These are phyloP conservation scores for Tolypocladium pustulatum DNA, from an alignment of 2,329 filamentous ascomycete genomes.

Conservation along the genomic window DNA sequence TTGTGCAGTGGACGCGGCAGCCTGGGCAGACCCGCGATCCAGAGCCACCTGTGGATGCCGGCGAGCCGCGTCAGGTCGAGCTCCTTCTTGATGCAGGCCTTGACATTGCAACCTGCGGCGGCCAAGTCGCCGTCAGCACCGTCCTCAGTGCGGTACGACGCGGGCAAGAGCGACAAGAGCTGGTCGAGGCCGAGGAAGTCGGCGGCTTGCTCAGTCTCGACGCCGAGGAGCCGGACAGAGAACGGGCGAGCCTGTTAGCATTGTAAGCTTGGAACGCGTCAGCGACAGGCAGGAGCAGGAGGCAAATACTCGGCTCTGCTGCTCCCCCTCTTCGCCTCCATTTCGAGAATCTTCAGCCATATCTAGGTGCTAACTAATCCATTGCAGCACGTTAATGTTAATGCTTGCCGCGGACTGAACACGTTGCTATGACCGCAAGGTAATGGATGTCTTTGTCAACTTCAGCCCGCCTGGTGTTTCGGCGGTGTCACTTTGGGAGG, in stretches of 20 bases:
- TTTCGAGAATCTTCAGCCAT: no score
- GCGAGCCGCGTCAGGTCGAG: conserved; percentile 6
- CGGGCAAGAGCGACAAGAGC: conserved; percentile 24
- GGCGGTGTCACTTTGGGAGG: no score
- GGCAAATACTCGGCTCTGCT: no score
- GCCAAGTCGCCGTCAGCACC: conserved; percentile 2
- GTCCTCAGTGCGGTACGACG: conserved; percentile 15
- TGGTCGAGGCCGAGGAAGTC: not conserved
- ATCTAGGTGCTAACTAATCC: no score
- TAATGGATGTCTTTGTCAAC: no score
- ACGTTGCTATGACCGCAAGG: no score
- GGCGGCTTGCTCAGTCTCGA: not conserved
- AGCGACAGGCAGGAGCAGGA: no score
- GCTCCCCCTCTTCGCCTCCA: no score
- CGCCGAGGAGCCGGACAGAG: not conserved
- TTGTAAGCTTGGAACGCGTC: no score
- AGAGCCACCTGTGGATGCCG: conserved; percentile 4
- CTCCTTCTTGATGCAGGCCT: conserved; percentile 3
- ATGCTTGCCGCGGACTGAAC: no score
- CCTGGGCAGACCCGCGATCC: not conserved
- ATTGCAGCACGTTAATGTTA: no score
- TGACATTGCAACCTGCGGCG: not conserved
- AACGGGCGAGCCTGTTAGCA: not conserved
- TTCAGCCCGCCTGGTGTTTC: no score
- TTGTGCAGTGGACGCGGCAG: conserved; percentile 14